Evolutionary conservation across 495 filamentous ascomycete genomes (phyloP), one percentile per base, ranked within the genome.

Genomic region (Tricharina praecox): DNA sequence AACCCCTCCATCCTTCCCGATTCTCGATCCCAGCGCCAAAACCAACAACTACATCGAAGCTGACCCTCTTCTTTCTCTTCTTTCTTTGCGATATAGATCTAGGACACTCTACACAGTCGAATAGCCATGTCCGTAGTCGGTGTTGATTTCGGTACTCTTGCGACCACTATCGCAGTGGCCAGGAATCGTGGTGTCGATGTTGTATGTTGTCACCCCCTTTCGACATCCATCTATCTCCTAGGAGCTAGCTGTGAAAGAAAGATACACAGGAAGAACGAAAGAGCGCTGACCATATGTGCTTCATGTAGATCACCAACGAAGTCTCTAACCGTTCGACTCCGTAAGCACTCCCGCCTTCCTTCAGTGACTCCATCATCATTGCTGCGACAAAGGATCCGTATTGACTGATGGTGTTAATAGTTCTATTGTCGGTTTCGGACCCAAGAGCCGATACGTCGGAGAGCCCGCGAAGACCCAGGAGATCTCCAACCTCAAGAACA

Each of bases 401-500:
- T 18, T 43, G 24, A 43, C 40, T 25, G 13, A 23, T 26, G 21
- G n/a, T n/a, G n/a, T n/a, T n/a, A 55, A 50, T 52, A 95, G 87
- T 45, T 82, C 90, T 53, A 74, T 99, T 49, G 90, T 99, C 52
- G 85, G 84, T 60, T 99, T 96, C 67, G 85, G 82, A 44, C 81
- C 84, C 58, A 92, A 88, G 69, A 81, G 75, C 63, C 79, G 90
- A 71, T 87, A 87, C 58, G 74, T 96, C 51, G 90, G 90, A 52
- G 90, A 96, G 68, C 67, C 83, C 44, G 90, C 90, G 46, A 96
- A 96, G 75, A 96, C 87, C 54, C 88, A 93, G 70, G 92, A 96
- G 71, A 88, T 93, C 61, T 95, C 88, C 53, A 99, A 99, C 69
- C 74, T 99, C 53, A 99, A 94, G 73, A 99, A 96, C 73, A 99